A percentile compares a stretch with the other conserved stretches of the same genome.
Evolutionary conservation across 768 basidiomycete genomes (phyloP).

Genomic region (Mycena capillaripes): DNA sequence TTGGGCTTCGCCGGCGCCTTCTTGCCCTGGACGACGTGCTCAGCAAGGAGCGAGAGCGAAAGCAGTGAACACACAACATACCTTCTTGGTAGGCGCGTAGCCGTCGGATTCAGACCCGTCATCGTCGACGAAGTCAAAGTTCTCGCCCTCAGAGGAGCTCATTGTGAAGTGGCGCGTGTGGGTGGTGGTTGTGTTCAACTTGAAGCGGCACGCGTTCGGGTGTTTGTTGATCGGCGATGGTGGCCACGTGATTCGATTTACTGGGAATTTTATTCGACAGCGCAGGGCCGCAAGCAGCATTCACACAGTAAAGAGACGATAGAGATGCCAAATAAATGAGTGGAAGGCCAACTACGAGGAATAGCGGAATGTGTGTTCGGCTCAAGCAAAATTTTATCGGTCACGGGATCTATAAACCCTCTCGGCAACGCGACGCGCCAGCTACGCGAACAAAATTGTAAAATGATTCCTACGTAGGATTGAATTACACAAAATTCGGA

Average conservation of each 20-base stretch:
- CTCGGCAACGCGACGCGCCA: no score
- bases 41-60: slow-evolving; percentile 31
- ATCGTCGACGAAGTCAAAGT: slow-evolving; percentile 66
- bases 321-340: neutral
- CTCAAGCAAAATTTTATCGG: neutral
- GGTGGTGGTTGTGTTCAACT: slow-evolving; percentile 30
- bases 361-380: neutral
- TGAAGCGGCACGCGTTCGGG: slow-evolving; percentile 14
- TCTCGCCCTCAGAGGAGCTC: slow-evolving; percentile 84
- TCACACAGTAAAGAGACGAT: slow-evolving; percentile 24
- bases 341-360: neutral
- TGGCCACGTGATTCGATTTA: slow-evolving; percentile 5
- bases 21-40: slow-evolving; percentile 27
- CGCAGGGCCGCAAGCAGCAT: slow-evolving; percentile 29
- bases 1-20: slow-evolving; percentile 40
- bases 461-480: no score
- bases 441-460: no score
- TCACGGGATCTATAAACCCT: slow-evolving; percentile 7
- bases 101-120: slow-evolving; percentile 77
- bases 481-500: no score
- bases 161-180: slow-evolving; percentile 52
- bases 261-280: slow-evolving; percentile 13
- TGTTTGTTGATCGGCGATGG: slow-evolving; percentile 17
- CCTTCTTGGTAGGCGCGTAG: slow-evolving; percentile 76
- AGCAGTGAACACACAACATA: slow-evolving; percentile 38